phyloP scores from a whole-genome alignment of 805 yeast species.

The Starmerella vaccinii region DNA sequence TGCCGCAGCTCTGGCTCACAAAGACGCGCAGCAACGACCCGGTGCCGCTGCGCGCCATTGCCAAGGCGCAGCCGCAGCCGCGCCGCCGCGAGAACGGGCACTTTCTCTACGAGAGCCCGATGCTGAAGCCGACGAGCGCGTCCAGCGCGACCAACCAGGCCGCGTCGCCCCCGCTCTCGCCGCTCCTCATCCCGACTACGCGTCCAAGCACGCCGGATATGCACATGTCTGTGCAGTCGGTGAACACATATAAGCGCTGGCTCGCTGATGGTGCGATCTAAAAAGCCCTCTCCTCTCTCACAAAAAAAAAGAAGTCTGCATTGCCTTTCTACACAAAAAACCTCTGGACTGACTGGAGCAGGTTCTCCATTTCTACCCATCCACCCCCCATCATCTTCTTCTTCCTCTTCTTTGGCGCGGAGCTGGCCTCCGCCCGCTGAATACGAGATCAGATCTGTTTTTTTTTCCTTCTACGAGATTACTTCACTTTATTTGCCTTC shows the following conservation, averaged over 20 bases:
- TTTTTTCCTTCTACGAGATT: not conserved
- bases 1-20: slow-evolving; percentile 12
- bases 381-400: too few relatives aligned
- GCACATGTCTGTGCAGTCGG: slow-evolving; percentile 18
- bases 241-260: slow-evolving; percentile 24
- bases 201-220: slow-evolving; percentile 1
- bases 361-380: too few relatives aligned
- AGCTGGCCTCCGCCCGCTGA: not conserved
- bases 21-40: not conserved
- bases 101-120: slow-evolving; percentile 25
- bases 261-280: slow-evolving; percentile 13
- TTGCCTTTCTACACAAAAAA: not conserved
- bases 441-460: not conserved
- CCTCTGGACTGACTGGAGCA: not conserved
- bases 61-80: slow-evolving; percentile 1
- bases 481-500: too few relatives aligned
- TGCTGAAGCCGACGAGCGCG: slow-evolving; percentile 21
- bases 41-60: not conserved
- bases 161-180: slow-evolving; percentile 22
- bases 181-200: slow-evolving; percentile 21
- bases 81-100: slow-evolving; percentile 7
- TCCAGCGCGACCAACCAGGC: not conserved
- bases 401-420: too few relatives aligned
- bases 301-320: not conserved
- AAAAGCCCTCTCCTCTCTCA: not conserved